Conservation (phyloP, 345 rosid genomes). For the Gossypium raimondii region DNA sequence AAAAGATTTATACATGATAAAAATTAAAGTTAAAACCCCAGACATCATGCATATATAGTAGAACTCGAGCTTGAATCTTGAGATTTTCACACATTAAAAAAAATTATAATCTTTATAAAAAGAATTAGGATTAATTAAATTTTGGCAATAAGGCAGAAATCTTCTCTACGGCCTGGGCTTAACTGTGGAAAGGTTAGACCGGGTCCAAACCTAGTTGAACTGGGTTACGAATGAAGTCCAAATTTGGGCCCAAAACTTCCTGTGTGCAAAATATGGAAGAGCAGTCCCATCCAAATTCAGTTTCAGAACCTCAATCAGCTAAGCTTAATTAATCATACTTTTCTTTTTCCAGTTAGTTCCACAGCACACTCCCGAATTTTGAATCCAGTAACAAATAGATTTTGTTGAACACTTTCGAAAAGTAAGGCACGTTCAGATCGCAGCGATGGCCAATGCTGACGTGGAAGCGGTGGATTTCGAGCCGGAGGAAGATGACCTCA, state of each 20-base stretch:
- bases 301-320: neutral
- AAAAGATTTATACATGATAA: too few species aligned
- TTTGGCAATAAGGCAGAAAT: too few species aligned
- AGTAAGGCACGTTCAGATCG: constrained; percentile 1
- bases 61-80: too few species aligned
- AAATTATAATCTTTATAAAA: too few species aligned
- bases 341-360: neutral
- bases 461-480: constrained; percentile 89
- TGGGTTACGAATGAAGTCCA: neutral
- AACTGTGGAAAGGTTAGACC: too few species aligned
- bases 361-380: neutral
- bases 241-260: neutral
- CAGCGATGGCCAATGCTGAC: constrained; percentile 67
- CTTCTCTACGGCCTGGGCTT: too few species aligned
- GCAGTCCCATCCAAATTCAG: neutral
- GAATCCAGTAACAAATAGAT: neutral
- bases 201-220: too few species aligned
- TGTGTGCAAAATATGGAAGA: neutral
- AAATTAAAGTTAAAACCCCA: too few species aligned
- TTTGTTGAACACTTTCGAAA: neutral
- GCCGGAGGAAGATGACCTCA: constrained; percentile 91
- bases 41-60: too few species aligned
- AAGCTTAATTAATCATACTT: neutral
- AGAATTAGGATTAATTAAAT: too few species aligned
- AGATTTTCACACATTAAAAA: too few species aligned